Evolutionary conservation across 257 asterid genomes (phyloP).

Genomic region (Misopates orontium): DNA sequence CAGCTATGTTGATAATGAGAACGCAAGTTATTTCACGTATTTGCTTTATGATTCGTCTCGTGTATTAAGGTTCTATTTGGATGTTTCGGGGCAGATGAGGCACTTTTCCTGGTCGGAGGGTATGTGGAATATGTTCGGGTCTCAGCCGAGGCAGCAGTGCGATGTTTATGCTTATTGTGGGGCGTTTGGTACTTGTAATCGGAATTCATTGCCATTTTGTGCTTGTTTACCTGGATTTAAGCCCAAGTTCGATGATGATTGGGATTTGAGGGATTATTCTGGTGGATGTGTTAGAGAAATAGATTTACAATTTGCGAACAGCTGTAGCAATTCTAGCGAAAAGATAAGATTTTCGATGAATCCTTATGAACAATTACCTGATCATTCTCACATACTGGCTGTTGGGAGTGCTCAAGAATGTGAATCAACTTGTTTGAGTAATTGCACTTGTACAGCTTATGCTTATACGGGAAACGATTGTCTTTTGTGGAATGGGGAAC

Average conservation of each 20-base stretch:
- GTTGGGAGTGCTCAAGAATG: conserved; percentile 22
- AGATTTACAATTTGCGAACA: conserved; percentile 23
- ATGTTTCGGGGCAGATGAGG: conserved; percentile 32
- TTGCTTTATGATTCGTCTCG: conserved; percentile 1
- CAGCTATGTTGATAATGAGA: conserved; percentile 25
- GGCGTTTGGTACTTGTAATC: conserved; percentile 32
- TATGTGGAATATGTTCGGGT: conserved; percentile 29
- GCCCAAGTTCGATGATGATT: conserved; percentile 21
- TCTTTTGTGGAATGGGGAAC: conserved; percentile 23
- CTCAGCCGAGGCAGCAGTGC: conserved; percentile 35
- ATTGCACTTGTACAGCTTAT: conserved; percentile 35
- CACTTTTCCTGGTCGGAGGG: conserved; percentile 24
- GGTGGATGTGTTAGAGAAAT: conserved; percentile 33
- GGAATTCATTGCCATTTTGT: conserved; percentile 29
- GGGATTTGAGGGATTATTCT: conserved; percentile 32
- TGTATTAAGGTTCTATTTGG: conserved; percentile 22
- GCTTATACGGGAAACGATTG: conserved; percentile 16
- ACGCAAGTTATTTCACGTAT: conserved; percentile 36
- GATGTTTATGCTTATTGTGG: conserved; percentile 40
- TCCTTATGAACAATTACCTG: conserved; percentile 7
- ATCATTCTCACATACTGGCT: conserved; percentile 2
- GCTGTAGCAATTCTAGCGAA: neutral
- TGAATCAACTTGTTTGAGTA: conserved; percentile 25
- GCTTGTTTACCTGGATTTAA: conserved; percentile 32
- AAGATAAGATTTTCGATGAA: conserved; percentile 18